These are phyloP conservation scores for Apium graveolens DNA, from an alignment of 129 eudicot species.

Conservation along the genomic window DNA sequence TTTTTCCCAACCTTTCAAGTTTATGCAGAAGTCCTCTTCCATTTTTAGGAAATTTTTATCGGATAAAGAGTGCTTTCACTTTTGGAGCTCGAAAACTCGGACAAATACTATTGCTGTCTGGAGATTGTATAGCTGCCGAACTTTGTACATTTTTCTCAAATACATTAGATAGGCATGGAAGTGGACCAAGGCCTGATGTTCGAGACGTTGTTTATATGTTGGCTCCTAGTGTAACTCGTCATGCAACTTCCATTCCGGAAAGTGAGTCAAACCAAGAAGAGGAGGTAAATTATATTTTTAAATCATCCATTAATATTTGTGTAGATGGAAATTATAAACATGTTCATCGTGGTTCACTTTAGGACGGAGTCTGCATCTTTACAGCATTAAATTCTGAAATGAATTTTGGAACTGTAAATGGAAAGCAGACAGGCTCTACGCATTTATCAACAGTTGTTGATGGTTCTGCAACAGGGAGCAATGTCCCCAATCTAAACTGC, in stretches of 20 bases:
- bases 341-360: constrained; percentile 9
- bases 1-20: background rate
- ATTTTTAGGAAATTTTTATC: constrained; percentile 67
- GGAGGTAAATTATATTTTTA: constrained; percentile 15
- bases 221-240: constrained; percentile 10
- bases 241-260: background rate
- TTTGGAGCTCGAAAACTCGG: constrained; percentile 78
- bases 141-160: constrained; percentile 57
- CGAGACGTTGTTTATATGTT: constrained; percentile 25
- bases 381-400: constrained; percentile 7
- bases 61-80: constrained; percentile 79
- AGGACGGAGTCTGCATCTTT: constrained; percentile 9
- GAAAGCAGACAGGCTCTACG: constrained; percentile 22
- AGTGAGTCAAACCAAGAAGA: constrained; percentile 16
- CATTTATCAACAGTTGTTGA: constrained; percentile 5
- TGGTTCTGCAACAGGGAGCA: constrained; percentile 8
- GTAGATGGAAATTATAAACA: constrained; percentile 8
- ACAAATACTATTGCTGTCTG: constrained; percentile 47
- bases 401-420: constrained; percentile 7
- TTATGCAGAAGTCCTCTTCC: background rate
- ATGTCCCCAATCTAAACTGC: constrained; percentile 12
- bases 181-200: constrained; percentile 59
- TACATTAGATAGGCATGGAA: constrained; percentile 63
- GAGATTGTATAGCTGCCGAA: constrained; percentile 45
- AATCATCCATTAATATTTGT: background rate